These are phyloP conservation scores for Cytospora mali DNA, from an alignment of 2,329 filamentous ascomycete genomes.

Conservation along the genomic window DNA sequence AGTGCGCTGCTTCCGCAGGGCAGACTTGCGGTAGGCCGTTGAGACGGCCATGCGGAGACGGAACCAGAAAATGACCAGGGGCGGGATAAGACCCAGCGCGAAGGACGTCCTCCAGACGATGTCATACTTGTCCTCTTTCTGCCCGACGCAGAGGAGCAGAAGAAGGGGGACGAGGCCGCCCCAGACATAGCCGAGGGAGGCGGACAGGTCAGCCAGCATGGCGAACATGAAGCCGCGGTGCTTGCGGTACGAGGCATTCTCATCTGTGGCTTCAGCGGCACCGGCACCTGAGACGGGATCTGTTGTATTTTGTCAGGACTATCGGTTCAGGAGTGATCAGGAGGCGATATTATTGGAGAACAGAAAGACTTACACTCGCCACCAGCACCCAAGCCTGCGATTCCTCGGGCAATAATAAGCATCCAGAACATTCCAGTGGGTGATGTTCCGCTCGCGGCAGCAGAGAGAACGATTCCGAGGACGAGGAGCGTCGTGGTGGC, in stretches of 20 bases:
- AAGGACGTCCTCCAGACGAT: conserved; percentile 56
- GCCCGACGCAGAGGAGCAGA: conserved; percentile 51
- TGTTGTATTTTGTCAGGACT: conserved; percentile 23
- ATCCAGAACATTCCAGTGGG: conserved; percentile 52
- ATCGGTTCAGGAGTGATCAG: not conserved
- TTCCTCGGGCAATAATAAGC: conserved; percentile 47
- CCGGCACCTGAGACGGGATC: conserved; percentile 54
- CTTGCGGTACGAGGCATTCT: conserved; percentile 46
- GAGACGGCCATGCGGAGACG: conserved; percentile 55
- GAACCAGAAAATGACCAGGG: conserved; percentile 55
- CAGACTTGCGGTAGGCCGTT: conserved; percentile 49
- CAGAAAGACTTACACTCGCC: conserved; percentile 25
- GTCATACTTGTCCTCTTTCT: conserved; percentile 44
- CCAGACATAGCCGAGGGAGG: conserved; percentile 54
- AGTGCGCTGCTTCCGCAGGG: conserved; percentile 47
- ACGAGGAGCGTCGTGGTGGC: conserved; percentile 43
- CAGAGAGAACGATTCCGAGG: conserved; percentile 49
- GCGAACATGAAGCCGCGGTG: conserved; percentile 58
- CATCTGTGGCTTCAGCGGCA: conserved; percentile 57
- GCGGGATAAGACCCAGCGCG: conserved; percentile 52
- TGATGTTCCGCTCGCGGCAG: conserved; percentile 46
- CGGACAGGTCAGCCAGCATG: conserved; percentile 55
- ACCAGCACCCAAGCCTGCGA: conserved; percentile 49
- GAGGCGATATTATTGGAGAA: not conserved
- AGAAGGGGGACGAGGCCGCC: conserved; percentile 53